Conservation (phyloP, 2,329 filamentous ascomycete genomes). For the Hypoxylon sp. region DNA sequence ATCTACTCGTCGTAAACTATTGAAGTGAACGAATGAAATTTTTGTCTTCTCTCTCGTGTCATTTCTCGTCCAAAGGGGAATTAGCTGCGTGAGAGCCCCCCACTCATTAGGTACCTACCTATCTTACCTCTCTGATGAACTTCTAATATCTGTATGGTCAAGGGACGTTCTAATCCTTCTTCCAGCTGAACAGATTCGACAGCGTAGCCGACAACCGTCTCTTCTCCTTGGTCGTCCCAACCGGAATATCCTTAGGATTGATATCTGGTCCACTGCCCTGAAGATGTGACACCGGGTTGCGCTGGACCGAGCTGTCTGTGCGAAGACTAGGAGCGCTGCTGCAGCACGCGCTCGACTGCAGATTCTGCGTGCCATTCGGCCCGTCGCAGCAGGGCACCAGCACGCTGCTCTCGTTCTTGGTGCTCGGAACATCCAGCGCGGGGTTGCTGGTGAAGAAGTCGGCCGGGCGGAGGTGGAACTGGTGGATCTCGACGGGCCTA, state of each 20-base stretch:
- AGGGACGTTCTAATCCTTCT: slow-evolving; percentile 41
- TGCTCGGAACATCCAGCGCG: slow-evolving; percentile 55
- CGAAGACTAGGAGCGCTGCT: slow-evolving; percentile 20
- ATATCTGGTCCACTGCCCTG: slow-evolving; percentile 46
- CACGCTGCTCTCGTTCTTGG: slow-evolving; percentile 52
- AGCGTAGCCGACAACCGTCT: slow-evolving; percentile 37
- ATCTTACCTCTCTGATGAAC: too few species aligned
- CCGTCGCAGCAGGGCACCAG: slow-evolving; percentile 47
- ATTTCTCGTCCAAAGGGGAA: slow-evolving; percentile 17
- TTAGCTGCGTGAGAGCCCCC: not conserved
- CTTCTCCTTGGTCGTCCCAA: slow-evolving; percentile 27
- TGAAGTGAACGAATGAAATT: slow-evolving; percentile 11
- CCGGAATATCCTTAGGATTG: slow-evolving; percentile 36
- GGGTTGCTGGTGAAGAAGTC: slow-evolving; percentile 59
- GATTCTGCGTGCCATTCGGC: slow-evolving; percentile 13
- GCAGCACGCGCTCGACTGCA: slow-evolving; percentile 26
- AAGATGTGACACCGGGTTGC: slow-evolving; percentile 45
- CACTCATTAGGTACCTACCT: too few species aligned
- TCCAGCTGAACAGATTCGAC: slow-evolving; percentile 40
- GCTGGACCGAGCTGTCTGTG: slow-evolving; percentile 43
- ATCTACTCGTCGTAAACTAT: slow-evolving; percentile 6
- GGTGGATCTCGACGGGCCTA: slow-evolving; percentile 59
- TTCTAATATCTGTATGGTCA: too few species aligned
- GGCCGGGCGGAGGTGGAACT: slow-evolving; percentile 55
- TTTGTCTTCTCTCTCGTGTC: slow-evolving; percentile 5